Conservation (phyloP, 2,329 filamentous ascomycete genomes). For the Monilinia vaccinii-corymbosi region DNA sequence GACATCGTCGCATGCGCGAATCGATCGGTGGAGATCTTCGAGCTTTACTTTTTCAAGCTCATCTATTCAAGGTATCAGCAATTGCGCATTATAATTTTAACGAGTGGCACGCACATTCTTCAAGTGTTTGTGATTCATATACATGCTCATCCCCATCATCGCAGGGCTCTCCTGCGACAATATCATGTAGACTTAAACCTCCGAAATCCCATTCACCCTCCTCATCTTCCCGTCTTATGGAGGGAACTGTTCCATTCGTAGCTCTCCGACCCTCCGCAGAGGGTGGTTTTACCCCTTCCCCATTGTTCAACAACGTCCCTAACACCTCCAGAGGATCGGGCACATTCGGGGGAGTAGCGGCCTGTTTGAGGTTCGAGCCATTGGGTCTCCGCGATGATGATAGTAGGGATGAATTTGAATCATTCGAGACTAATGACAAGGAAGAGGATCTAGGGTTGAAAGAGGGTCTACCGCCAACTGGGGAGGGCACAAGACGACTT, state of each 20-base stretch:
- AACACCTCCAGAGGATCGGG: slow-evolving; percentile 66
- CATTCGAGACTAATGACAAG: slow-evolving; percentile 65
- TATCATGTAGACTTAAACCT: slow-evolving; percentile 62
- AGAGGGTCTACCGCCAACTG: slow-evolving; percentile 58
- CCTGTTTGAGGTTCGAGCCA: slow-evolving; percentile 57
- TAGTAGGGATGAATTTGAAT: slow-evolving; percentile 68
- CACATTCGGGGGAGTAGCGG: slow-evolving; percentile 40
- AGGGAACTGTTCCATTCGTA: slow-evolving; percentile 11
- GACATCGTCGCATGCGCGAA: slow-evolving; percentile 84
- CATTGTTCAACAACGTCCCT: slow-evolving; percentile 31
- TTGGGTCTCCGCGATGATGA: slow-evolving; percentile 55
- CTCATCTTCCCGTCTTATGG: slow-evolving; percentile 42
- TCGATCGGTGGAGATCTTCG: slow-evolving; percentile 83
- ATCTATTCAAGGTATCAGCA: slow-evolving; percentile 38
- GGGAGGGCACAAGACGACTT: slow-evolving; percentile 58
- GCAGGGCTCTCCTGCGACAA: slow-evolving; percentile 13
- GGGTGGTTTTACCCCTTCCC: slow-evolving; percentile 17
- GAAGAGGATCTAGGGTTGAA: slow-evolving; percentile 66
- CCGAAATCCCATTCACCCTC: slow-evolving; percentile 68
- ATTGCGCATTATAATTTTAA: neutral
- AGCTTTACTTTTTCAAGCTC: slow-evolving; percentile 77
- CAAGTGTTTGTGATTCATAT: slow-evolving; percentile 51
- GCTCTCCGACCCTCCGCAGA: neutral
- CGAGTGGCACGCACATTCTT: slow-evolving; percentile 55
- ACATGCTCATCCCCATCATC: slow-evolving; percentile 17